These are phyloP conservation scores for Periconia digitata DNA, from an alignment of 2,329 filamentous ascomycete genomes.

Conservation along the genomic window DNA sequence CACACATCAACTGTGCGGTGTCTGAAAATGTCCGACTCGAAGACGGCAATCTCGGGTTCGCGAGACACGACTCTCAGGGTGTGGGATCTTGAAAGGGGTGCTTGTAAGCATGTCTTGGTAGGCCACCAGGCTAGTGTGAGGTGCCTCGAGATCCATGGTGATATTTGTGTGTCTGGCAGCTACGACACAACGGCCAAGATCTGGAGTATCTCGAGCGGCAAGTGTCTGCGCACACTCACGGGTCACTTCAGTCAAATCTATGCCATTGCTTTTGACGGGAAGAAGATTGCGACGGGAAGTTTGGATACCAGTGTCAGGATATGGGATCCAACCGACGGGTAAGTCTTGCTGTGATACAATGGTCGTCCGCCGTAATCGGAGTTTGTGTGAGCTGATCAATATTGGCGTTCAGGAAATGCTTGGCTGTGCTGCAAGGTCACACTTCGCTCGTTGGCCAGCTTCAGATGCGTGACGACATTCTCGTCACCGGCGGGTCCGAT, in stretches of 20 bases:
- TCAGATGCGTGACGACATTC: conserved; percentile 90
- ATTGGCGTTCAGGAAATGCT: conserved; percentile 59
- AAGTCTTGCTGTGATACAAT: conserved; percentile 44
- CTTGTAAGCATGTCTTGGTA: conserved; percentile 88
- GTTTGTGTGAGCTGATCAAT: conserved; percentile 4
- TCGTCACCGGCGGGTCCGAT: conserved; percentile 95
- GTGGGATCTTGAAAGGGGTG: conserved; percentile 87
- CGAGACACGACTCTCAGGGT: conserved; percentile 91
- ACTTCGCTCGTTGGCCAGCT: conserved; percentile 95
- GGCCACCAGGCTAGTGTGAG: conserved; percentile 95
- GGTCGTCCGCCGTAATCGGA: conserved; percentile 1
- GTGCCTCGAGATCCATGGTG: conserved; percentile 93
- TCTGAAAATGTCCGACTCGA: conserved; percentile 93
- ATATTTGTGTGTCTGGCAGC: conserved; percentile 95
- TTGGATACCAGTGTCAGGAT: conserved; percentile 95
- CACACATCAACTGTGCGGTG: conserved; percentile 97
- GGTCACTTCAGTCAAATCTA: conserved; percentile 99
- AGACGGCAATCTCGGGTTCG: conserved; percentile 94
- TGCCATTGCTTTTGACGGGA: conserved; percentile 94
- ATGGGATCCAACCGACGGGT: conserved; percentile 91
- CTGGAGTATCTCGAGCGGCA: conserved; percentile 96
- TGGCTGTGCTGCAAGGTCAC: conserved; percentile 92
- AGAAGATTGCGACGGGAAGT: conserved; percentile 90
- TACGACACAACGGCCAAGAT: conserved; percentile 97
- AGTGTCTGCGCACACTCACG: conserved; percentile 84